Conservation (phyloP, 2,329 filamentous ascomycete genomes). For the Ustulina deusta region DNA sequence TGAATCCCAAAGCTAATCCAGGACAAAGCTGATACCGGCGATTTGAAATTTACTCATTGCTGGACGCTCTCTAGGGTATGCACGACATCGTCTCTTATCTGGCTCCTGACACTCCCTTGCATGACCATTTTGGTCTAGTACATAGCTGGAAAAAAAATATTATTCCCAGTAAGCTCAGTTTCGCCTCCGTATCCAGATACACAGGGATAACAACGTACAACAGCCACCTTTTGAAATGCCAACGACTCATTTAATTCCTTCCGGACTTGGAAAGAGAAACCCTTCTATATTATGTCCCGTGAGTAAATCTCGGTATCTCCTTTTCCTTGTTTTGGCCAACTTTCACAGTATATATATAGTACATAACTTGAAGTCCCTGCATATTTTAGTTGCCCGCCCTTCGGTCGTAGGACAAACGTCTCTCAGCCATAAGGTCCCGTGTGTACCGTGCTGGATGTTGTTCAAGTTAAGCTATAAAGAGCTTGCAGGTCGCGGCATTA, state of each 20-base stretch:
- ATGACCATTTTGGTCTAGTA: not conserved
- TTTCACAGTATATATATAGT: not conserved
- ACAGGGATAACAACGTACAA: conserved; percentile 6
- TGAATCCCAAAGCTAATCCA: not conserved
- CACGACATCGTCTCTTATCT: not conserved
- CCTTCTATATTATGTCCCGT: conserved; percentile 40
- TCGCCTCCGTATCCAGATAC: not conserved
- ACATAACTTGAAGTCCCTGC: too few relatives aligned
- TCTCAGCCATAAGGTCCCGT: too few relatives aligned
- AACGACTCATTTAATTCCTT: conserved; percentile 57
- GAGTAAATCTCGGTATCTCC: too few relatives aligned
- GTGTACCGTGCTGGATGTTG: too few relatives aligned
- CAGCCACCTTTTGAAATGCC: conserved; percentile 59
- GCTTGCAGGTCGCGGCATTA: too few relatives aligned
- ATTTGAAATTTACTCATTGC: conserved; percentile 42
- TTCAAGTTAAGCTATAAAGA: too few relatives aligned
- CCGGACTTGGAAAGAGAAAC: conserved; percentile 54
- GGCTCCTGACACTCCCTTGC: not conserved
- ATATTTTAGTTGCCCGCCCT: too few relatives aligned
- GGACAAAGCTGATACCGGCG: conserved; percentile 33
- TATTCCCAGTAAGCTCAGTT: not conserved
- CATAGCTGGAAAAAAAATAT: conserved; percentile 12
- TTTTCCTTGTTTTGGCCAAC: not conserved
- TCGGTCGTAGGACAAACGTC: too few relatives aligned
- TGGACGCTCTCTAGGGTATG: conserved; percentile 54